Base-by-base conservation (phyloP, 2,329 filamentous ascomycete species). In the Cylindrodendrum hubeiense region DNA sequence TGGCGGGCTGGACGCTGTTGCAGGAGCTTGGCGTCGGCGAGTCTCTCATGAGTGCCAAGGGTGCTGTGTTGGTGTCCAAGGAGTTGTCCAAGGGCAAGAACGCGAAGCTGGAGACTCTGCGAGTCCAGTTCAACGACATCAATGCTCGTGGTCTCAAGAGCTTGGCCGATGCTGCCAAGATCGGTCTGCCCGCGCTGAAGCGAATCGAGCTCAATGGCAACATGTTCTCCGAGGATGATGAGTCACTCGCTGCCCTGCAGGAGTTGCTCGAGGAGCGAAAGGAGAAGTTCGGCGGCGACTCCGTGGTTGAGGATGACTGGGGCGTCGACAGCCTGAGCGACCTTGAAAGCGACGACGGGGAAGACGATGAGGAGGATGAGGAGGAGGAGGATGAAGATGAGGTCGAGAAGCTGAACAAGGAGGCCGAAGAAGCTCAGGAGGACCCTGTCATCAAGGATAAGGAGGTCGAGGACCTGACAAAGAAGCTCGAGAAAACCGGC, bases 161-260 rank as follows among this genome's bases (percentile, higher is more conserved):
- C 3, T 85, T 99, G 58, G 87, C 91, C 3, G 82, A 87, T 21
- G 93, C 93, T 3, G 90, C 90, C 5, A 89, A 89, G 73, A 83
- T 86, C 9, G 85, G 86, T 3, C 86, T 99, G 9, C 94, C 94
- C 2, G 87, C 87, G 13, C 83, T 99, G 70, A 92, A 91, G 82
- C 91, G 95, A 74, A 89, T 99, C 53, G 96, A 98, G 82, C 84
- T 99, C 71, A 98, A 99, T 78, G 96, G 96, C 54, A 99, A 99
- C 84, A 96, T 94, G 77, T 97, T 99, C 74, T 84, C 87, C 9
- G 95, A 98, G 79, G 94, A 97, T 3, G 94, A 98, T 72, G 84
- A 88, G 50, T 88, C 88, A 28, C 86, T 98, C 44, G 81, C 89
- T 66, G 85, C 84, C 22, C 84, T 98, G 49, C 88, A 90, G 70